A percentile compares a stretch with the other conserved stretches of the same genome.
phyloP scores from a whole-genome alignment of 768 basidiomycete species.

The Gelatoporia subvermispora region DNA sequence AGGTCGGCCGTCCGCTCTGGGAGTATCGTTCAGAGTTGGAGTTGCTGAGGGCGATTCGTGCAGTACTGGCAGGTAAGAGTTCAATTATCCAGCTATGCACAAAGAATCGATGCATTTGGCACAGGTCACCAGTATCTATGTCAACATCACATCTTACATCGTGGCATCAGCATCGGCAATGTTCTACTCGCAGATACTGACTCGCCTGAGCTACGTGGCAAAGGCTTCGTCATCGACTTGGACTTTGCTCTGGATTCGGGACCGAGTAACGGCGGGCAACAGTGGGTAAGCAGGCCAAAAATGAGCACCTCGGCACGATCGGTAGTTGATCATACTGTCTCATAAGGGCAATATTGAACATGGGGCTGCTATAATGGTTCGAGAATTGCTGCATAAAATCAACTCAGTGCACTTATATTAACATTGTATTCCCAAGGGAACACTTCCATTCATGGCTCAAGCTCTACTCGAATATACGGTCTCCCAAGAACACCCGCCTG shows the following conservation, averaged over 20 bases:
- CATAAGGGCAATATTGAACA: background rate
- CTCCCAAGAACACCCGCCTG: no score
- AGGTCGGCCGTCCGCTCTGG: background rate
- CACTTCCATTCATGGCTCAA: constrained; percentile 17
- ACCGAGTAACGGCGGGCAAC: background rate
- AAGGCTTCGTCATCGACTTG: background rate
- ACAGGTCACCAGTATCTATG: background rate
- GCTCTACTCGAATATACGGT: background rate
- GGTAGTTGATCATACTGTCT: no score
- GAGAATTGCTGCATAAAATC: background rate
- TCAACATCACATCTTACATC: background rate
- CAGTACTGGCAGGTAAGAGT: background rate
- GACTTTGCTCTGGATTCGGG: background rate
- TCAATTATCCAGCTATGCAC: background rate
- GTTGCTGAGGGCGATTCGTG: background rate
- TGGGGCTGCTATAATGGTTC: background rate
- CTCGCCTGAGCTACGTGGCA: background rate
- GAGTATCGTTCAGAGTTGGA: background rate
- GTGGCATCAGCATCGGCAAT: background rate
- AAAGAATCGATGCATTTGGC: background rate
- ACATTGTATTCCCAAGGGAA: constrained; percentile 9
- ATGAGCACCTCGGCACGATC: background rate
- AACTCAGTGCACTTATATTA: background rate
- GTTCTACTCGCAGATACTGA: background rate
- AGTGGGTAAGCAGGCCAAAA: background rate